Evolutionary conservation across 2,329 filamentous ascomycete genomes (phyloP).

Genomic region (Verticillium tricorpus): DNA sequence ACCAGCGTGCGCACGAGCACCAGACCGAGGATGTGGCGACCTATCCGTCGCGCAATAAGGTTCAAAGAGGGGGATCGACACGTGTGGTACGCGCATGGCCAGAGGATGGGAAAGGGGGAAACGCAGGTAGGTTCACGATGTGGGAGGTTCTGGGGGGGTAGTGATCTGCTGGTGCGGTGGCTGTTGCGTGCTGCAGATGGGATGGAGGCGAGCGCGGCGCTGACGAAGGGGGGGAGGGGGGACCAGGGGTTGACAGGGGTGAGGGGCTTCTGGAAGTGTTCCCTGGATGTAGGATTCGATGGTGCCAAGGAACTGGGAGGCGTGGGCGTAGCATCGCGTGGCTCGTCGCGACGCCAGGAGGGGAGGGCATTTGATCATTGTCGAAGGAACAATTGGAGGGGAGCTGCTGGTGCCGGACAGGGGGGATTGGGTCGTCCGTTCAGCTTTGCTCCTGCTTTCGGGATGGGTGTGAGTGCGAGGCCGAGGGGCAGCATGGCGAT

Average conservation of each 20-base stretch:
- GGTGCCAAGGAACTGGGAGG: not conserved
- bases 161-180: not conserved
- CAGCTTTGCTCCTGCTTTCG: no score
- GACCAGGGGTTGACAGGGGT: not conserved
- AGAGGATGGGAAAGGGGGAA: not conserved
- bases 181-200: not conserved
- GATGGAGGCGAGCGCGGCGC: not conserved
- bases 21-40: not conserved
- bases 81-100: not conserved
- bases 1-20: not conserved
- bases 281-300: not conserved
- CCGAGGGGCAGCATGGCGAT: no score
- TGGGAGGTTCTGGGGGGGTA: not conserved
- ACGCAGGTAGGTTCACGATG: not conserved
- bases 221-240: not conserved
- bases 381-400: no score
- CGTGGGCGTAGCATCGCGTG: not conserved
- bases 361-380: no score
- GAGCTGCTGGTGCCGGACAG: no score
- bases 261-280: not conserved
- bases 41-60: not conserved
- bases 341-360: no score
- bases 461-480: no score
- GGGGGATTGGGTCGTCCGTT: no score
- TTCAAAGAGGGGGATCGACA: not conserved